Percentiles rank a stretch among this genome's conserved stretches.
Conservation (phyloP, 495 filamentous ascomycete species). For the Talaromyces thailandensis region DNA sequence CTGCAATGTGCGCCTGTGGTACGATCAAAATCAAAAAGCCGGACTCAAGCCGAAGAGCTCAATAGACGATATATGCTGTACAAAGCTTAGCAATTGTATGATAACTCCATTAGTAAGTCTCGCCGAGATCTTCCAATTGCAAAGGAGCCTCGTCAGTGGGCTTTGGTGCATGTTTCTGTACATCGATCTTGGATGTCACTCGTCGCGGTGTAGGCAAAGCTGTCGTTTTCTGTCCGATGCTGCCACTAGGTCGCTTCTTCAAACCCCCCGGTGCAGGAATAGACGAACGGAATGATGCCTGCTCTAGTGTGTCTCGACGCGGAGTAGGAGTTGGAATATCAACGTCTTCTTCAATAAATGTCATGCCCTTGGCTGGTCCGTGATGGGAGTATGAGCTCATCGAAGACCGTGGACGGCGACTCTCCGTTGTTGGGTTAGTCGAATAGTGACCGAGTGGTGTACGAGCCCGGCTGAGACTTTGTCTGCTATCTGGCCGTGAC, state of each 20-base stretch:
- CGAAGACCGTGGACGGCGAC: constrained; percentile 38
- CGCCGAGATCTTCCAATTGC: constrained; percentile 53
- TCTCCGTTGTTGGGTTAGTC: constrained; percentile 34
- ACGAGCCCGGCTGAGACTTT: constrained; percentile 55
- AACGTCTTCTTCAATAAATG: constrained; percentile 34
- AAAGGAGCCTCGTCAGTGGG: constrained; percentile 40
- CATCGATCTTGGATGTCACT: constrained; percentile 36
- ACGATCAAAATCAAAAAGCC: background rate
- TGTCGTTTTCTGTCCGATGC: constrained; percentile 27
- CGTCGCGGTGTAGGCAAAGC: constrained; percentile 42
- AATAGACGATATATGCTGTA: background rate
- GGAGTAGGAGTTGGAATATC: constrained; percentile 29
- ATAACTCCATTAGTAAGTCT: constrained; percentile 45
- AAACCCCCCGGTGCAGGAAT: constrained; percentile 24
- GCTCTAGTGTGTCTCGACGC: constrained; percentile 15
- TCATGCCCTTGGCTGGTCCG: constrained; percentile 28
- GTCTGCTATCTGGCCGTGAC: constrained; percentile 55
- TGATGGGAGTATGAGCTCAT: constrained; percentile 25
- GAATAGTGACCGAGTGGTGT: constrained; percentile 51
- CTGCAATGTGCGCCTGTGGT: background rate
- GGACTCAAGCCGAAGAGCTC: background rate
- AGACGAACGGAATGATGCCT: constrained; percentile 24
- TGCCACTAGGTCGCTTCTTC: constrained; percentile 45
- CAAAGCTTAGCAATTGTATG: background rate
- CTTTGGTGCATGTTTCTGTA: constrained; percentile 39